Percentiles rank a stretch among this genome's conserved stretches.
These are phyloP conservation scores for Colletotrichum caudatum DNA, from an alignment of 2,329 filamentous ascomycete genomes.

Conservation along the genomic window DNA sequence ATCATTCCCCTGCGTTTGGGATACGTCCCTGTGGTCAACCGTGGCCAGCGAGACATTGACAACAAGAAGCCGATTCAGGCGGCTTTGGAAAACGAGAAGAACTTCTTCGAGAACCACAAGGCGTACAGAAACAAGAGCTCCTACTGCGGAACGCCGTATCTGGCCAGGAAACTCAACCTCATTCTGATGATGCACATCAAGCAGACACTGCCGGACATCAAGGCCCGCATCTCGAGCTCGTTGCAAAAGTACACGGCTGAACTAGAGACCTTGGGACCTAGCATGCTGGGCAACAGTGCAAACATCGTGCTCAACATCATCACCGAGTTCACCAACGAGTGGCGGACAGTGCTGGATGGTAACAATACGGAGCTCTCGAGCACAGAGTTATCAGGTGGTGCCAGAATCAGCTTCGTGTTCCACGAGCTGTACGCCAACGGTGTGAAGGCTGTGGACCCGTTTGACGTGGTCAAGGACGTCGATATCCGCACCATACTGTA, in stretches of 20 bases:
- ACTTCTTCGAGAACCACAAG: conserved; percentile 98
- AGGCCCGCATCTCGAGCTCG: conserved; percentile 93
- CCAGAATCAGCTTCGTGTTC: conserved; percentile 99
- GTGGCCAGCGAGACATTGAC: conserved; percentile 97
- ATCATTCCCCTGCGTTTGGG: conserved; percentile 95
- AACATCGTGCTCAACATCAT: conserved; percentile 99
- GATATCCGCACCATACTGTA: conserved; percentile 97
- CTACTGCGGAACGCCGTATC: conserved; percentile 97
- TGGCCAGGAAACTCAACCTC: conserved; percentile 95
- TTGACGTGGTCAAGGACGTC: conserved; percentile 96
- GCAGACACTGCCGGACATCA: conserved; percentile 98
- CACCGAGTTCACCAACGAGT: conserved; percentile 98
- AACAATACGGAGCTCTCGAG: conserved; percentile 97
- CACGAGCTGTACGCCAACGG: conserved; percentile 98
- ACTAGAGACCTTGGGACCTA: conserved; percentile 86
- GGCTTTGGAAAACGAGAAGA: conserved; percentile 92
- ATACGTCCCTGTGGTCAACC: conserved; percentile 97
- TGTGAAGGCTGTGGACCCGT: conserved; percentile 96
- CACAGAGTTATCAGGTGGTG: conserved; percentile 93
- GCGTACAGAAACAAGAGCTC: conserved; percentile 98
- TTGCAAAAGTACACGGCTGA: conserved; percentile 91
- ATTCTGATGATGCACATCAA: conserved; percentile 99
- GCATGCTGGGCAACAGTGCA: conserved; percentile 93
- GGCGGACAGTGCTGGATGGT: conserved; percentile 93
- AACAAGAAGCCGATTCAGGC: conserved; percentile 95